Conservation (phyloP, 148 eudicot genomes). For the Polygonum maritimum region DNA sequence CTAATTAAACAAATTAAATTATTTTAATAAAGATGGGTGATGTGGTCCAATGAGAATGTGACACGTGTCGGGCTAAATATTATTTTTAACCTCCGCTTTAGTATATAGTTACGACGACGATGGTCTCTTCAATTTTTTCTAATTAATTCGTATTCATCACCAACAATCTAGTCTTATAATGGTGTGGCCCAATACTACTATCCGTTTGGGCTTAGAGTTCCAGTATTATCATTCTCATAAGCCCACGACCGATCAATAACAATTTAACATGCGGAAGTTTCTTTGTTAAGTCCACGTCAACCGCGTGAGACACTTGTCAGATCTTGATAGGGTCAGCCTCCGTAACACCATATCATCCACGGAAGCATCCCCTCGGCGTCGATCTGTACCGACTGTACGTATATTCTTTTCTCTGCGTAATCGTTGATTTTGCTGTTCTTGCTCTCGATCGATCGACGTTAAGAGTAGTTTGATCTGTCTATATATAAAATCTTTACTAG, state of each 20-base stretch:
- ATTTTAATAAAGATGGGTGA: too few relatives aligned
- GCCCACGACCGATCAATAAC: background rate
- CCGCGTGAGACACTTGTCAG: background rate
- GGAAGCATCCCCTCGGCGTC: background rate
- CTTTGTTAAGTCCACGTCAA: background rate
- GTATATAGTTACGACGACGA: too few relatives aligned
- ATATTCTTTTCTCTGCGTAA: background rate
- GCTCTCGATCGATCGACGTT: background rate
- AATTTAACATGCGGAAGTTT: background rate
- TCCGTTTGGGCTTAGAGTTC: background rate
- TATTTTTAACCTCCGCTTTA: too few relatives aligned
- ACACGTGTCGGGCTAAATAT: too few relatives aligned
- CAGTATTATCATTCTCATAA: background rate
- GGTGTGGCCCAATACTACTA: background rate
- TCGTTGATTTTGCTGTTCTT: background rate
- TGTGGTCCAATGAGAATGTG: too few relatives aligned
- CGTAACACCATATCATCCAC: background rate
- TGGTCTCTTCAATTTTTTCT: too few relatives aligned
- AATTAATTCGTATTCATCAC: too few relatives aligned
- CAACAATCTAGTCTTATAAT: too few relatives aligned
- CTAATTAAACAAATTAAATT: too few relatives aligned
- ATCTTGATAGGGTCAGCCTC: background rate
- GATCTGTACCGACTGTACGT: conserved; percentile 3
- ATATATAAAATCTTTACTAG: background rate
- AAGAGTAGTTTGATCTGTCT: background rate